These are phyloP conservation scores for Ophiostoma himal-ulmi DNA, from an alignment of 2,329 filamentous ascomycete species.

Conservation along the genomic window DNA sequence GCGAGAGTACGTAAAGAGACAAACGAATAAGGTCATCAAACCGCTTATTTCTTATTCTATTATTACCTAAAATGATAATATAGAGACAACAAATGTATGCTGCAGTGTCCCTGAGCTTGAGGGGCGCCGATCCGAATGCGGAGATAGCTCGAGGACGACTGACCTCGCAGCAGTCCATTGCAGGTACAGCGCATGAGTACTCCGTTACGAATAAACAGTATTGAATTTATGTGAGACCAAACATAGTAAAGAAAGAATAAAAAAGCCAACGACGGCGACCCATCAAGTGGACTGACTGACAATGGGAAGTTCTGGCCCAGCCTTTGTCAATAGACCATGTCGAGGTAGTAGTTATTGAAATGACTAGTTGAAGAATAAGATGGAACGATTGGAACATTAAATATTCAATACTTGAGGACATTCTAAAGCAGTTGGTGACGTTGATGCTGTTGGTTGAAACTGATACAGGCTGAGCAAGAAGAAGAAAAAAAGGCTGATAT, in stretches of 20 bases:
- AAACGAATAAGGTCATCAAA: neutral
- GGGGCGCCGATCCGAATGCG: conserved; percentile 22
- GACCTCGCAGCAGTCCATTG: neutral
- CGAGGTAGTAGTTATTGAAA: neutral
- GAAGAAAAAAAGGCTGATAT: neutral
- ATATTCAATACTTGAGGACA: neutral
- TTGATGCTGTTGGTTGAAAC: neutral
- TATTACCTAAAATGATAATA: neutral
- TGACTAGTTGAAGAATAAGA: neutral
- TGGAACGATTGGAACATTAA: neutral
- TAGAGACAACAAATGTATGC: neutral
- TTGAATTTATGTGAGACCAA: neutral
- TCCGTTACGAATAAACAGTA: neutral
- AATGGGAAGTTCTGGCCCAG: neutral
- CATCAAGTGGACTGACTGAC: neutral
- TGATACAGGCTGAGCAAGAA: neutral
- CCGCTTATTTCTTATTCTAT: neutral
- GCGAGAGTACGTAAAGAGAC: neutral
- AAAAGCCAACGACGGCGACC: neutral
- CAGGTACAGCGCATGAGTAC: neutral
- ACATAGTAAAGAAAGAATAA: neutral
- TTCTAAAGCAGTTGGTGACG: neutral
- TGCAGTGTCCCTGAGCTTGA: conserved; percentile 8
- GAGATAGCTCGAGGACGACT: conserved; percentile 10
- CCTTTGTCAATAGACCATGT: neutral